Conservation (phyloP, 345 rosid species). For the Syzygium aqueum region DNA sequence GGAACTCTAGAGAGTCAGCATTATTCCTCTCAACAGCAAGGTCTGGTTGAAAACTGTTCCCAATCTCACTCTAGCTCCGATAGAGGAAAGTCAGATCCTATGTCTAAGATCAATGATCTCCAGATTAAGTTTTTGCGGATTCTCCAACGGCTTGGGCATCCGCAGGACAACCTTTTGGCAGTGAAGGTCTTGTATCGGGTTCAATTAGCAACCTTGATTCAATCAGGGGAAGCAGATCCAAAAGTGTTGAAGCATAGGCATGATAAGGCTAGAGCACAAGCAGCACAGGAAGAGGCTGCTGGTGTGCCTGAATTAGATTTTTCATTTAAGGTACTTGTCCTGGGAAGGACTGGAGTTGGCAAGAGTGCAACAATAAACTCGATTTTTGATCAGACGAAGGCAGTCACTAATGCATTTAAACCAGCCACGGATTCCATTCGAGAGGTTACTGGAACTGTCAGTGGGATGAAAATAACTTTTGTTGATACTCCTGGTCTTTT, state of each 20-base stretch:
- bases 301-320: slow-evolving; percentile 63
- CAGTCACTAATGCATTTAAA: slow-evolving; percentile 65
- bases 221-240: slow-evolving; percentile 63
- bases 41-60: slow-evolving; percentile 25
- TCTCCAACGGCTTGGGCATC: slow-evolving; percentile 50
- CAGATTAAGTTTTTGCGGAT: slow-evolving; percentile 64
- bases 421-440: slow-evolving; percentile 57
- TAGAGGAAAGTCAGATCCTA: slow-evolving; percentile 31
- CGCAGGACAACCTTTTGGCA: slow-evolving; percentile 53
- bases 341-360: slow-evolving; percentile 95
- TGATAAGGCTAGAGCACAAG: slow-evolving; percentile 42
- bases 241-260: slow-evolving; percentile 38
- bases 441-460: slow-evolving; percentile 62
- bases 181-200: slow-evolving; percentile 77
- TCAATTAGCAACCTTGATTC: slow-evolving; percentile 65
- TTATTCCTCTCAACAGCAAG: slow-evolving; percentile 26
- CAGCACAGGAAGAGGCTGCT: slow-evolving; percentile 65
- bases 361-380: slow-evolving; percentile 98
- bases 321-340: slow-evolving; percentile 62
- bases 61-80: slow-evolving; percentile 9
- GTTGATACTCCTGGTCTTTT: slow-evolving; percentile 90
- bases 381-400: slow-evolving; percentile 55
- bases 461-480: slow-evolving; percentile 67
- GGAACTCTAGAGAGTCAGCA: slow-evolving; percentile 23
- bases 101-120: slow-evolving; percentile 58